phyloP scores from a whole-genome alignment of 176 grass and related monocot genomes.

The Triticum aestivum region IWGSC_CS_RefSeq_v2.1 NC_057801.1:775825768-775826267 shows the following conservation, averaged over 20 bases:
- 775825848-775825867: neutral
- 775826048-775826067: neutral
- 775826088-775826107: neutral
- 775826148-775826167: neutral
- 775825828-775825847: neutral
- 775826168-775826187: neutral
- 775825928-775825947: slow-evolving; percentile 39
- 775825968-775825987: slow-evolving; percentile 36
- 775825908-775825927: slow-evolving; percentile 43
- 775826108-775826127: neutral
- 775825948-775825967: slow-evolving; percentile 35
- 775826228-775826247: neutral
- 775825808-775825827: neutral
- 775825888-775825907: neutral
- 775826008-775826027: slow-evolving; percentile 27
- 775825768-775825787: slow-evolving; percentile 26
- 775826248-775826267: neutral
- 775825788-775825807: slow-evolving; percentile 29
- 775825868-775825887: neutral
- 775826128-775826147: neutral
- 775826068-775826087: neutral
- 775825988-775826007: slow-evolving; percentile 44
- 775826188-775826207: neutral
- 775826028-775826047: slow-evolving; percentile 21
- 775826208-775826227: neutral